These are phyloP conservation scores for Sporobolomyces pararoseus DNA, from an alignment of 768 basidiomycete genomes.

Conservation along the genomic window DNA sequence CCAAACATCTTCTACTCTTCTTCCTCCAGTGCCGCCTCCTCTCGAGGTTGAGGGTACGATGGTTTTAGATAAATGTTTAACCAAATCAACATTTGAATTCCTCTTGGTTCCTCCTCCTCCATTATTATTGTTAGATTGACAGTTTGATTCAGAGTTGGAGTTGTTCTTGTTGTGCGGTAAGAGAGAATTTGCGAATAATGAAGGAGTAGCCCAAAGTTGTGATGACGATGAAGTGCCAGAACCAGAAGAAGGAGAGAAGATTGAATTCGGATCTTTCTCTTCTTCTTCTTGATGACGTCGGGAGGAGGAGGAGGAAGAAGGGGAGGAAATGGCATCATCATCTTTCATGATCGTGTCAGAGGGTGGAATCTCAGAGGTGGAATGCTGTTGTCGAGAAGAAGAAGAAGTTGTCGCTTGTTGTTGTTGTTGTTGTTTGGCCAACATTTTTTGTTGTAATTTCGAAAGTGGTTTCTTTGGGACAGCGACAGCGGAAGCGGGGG, in stretches of 20 bases:
- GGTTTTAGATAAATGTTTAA: background rate
- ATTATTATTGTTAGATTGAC: background rate
- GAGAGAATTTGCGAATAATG: background rate
- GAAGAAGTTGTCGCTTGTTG: background rate
- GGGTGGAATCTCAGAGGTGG: too few relatives aligned
- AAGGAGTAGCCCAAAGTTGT: constrained; percentile 14
- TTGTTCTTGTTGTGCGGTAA: background rate
- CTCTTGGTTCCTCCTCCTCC: background rate
- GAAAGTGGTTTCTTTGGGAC: constrained; percentile 38
- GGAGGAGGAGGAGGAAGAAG: background rate
- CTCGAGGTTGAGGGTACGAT: background rate
- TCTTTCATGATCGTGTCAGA: too few relatives aligned
- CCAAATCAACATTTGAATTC: constrained; percentile 1
- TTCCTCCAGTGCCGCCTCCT: too few relatives aligned
- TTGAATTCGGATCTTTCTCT: too few relatives aligned
- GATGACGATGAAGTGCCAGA: too few relatives aligned
- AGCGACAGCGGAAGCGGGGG: background rate
- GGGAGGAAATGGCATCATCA: too few relatives aligned
- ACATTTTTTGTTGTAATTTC: constrained; percentile 44
- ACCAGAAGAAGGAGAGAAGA: constrained; percentile 2
- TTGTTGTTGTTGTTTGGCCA: background rate
- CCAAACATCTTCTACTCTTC: constrained; percentile 51
- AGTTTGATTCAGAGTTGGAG: background rate
- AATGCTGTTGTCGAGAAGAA: background rate
- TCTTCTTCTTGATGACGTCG: too few relatives aligned